These are phyloP conservation scores for Beta macrorhiza DNA, from an alignment of 179 eudicot species.

Conservation along the genomic window DNA sequence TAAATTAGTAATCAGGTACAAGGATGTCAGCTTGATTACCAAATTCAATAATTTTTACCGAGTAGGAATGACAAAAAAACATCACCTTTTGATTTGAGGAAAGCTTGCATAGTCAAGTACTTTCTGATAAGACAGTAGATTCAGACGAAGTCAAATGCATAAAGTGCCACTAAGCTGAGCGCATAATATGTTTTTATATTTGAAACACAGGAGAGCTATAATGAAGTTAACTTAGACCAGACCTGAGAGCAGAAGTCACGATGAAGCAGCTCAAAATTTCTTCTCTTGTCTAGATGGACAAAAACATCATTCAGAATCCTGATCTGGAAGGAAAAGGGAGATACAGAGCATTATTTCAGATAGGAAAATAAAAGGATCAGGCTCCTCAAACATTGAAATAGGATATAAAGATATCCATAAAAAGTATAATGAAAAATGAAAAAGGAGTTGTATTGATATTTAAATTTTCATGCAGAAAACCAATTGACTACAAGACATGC, in stretches of 20 bases:
- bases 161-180: neutral
- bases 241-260: constrained; percentile 55
- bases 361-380: neutral
- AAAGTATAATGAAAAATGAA: neutral
- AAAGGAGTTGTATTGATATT: neutral
- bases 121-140: constrained; percentile 47
- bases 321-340: constrained; percentile 41
- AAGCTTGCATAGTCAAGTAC: constrained; percentile 31
- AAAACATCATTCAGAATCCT: constrained; percentile 52
- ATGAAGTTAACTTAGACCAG: constrained; percentile 20
- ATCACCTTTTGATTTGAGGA: constrained; percentile 53
- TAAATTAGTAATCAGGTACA: constrained; percentile 33
- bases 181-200: neutral
- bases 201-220: neutral
- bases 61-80: neutral
- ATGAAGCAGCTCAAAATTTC: constrained; percentile 45
- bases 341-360: neutral
- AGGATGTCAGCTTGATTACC: constrained; percentile 18
- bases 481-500: constrained; percentile 41
- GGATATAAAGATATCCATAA: neutral
- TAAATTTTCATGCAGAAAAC: constrained; percentile 5
- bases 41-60: constrained; percentile 5
- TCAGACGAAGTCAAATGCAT: neutral
- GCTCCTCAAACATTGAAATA: constrained; percentile 5
- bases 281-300: constrained; percentile 46